Conservation (phyloP, 2,329 filamentous ascomycete genomes). For the Ophiostoma triangulosporum region DNA sequence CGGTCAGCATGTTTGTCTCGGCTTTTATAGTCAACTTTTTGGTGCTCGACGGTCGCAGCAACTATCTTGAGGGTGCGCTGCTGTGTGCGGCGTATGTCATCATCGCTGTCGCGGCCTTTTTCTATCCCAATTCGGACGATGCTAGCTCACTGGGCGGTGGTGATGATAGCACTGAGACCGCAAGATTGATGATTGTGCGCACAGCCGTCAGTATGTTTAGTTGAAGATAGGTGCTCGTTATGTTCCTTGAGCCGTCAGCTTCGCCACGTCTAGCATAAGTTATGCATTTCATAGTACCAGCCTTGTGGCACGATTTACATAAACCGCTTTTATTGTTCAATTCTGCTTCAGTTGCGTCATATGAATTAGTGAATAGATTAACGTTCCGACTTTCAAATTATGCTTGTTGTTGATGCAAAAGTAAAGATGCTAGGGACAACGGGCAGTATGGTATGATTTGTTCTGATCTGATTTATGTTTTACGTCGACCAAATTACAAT, state of each 20-base stretch:
- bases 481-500: too few relatives aligned
- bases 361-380: too few relatives aligned
- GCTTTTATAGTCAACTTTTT: constrained; percentile 63
- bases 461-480: too few relatives aligned
- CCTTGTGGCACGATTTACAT: too few relatives aligned
- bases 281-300: too few relatives aligned
- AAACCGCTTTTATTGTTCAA: too few relatives aligned
- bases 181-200: background rate
- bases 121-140: constrained; percentile 15
- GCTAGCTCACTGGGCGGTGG: constrained; percentile 16
- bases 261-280: too few relatives aligned
- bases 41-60: constrained; percentile 58
- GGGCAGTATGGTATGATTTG: too few relatives aligned
- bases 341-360: too few relatives aligned
- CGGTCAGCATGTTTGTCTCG: constrained; percentile 55
- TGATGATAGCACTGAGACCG: background rate
- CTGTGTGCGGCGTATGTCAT: constrained; percentile 19
- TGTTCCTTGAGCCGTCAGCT: background rate
- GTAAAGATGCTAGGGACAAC: too few relatives aligned
- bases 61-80: constrained; percentile 38
- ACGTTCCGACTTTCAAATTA: too few relatives aligned
- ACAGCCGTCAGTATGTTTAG: background rate
- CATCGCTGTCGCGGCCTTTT: constrained; percentile 18
- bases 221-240: background rate
- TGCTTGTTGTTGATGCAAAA: too few relatives aligned